phyloP scores from a whole-genome alignment of 2,329 filamentous ascomycete genomes.

The Fusarium foetens region DNA sequence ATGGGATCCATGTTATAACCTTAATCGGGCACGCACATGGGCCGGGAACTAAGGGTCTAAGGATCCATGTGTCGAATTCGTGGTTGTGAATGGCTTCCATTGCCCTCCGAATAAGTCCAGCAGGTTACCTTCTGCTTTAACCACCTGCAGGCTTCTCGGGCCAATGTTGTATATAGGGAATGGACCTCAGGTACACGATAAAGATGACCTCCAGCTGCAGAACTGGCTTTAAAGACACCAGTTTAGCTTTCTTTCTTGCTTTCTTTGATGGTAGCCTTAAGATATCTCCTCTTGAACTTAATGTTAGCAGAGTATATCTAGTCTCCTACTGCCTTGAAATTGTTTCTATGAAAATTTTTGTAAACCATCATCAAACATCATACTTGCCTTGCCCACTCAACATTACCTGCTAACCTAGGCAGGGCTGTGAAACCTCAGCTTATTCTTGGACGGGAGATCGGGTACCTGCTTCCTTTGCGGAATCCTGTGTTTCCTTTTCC shows the following conservation, averaged over 20 bases:
- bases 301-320: background rate
- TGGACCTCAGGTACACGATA: background rate
- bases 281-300: background rate
- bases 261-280: background rate
- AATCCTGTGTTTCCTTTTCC: background rate
- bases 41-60: background rate
- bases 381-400: background rate
- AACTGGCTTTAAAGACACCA: background rate
- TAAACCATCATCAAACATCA: background rate
- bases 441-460: background rate
- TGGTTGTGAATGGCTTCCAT: background rate
- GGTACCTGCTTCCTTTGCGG: background rate
- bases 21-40: conserved; percentile 6
- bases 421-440: background rate
- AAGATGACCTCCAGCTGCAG: background rate
- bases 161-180: background rate
- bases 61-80: background rate
- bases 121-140: background rate
- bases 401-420: background rate
- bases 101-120: conserved; percentile 1
- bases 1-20: background rate
- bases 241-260: background rate
- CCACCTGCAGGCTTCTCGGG: background rate
- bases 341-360: background rate
- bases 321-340: background rate